A percentile compares a stretch with the other conserved stretches of the same genome.
Conservation (phyloP, 2,329 filamentous ascomycete genomes). For the Trichocomaceae sp. region DNA sequence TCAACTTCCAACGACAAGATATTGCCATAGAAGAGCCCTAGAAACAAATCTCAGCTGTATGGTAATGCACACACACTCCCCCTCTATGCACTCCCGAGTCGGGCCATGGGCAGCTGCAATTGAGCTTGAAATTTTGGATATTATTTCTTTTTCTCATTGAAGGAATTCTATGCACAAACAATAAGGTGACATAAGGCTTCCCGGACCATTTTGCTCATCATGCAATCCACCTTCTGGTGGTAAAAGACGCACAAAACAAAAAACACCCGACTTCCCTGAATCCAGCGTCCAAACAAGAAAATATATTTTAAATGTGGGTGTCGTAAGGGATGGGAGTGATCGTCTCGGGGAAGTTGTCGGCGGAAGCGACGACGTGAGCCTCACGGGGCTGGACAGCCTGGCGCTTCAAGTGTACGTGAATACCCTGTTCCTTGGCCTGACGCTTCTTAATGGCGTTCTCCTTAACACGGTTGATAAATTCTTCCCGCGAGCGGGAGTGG, state of each 20-base stretch:
- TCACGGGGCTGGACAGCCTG: constrained; percentile 73
- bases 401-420: constrained; percentile 87
- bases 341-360: constrained; percentile 83
- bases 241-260: constrained; percentile 21
- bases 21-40: neutral
- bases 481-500: constrained; percentile 90
- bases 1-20: constrained; percentile 16
- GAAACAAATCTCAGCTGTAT: neutral
- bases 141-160: constrained; percentile 36
- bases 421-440: constrained; percentile 85
- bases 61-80: no score
- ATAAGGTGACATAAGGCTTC: constrained; percentile 32
- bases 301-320: constrained; percentile 76
- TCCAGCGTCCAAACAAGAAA: constrained; percentile 24
- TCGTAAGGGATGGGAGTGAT: constrained; percentile 91
- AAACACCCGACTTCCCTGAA: constrained; percentile 36
- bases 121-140: constrained; percentile 23
- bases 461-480: constrained; percentile 96
- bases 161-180: constrained; percentile 38
- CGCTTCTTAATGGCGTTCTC: constrained; percentile 86
- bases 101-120: neutral
- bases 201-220: constrained; percentile 33
- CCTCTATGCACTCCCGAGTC: neutral
- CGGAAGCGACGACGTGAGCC: constrained; percentile 69
- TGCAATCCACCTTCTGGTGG: constrained; percentile 30